Evolutionary conservation across 2,329 filamentous ascomycete genomes (phyloP), one percentile per base, ranked within the genome.

Genomic region (Didymella arachidicola): DNA sequence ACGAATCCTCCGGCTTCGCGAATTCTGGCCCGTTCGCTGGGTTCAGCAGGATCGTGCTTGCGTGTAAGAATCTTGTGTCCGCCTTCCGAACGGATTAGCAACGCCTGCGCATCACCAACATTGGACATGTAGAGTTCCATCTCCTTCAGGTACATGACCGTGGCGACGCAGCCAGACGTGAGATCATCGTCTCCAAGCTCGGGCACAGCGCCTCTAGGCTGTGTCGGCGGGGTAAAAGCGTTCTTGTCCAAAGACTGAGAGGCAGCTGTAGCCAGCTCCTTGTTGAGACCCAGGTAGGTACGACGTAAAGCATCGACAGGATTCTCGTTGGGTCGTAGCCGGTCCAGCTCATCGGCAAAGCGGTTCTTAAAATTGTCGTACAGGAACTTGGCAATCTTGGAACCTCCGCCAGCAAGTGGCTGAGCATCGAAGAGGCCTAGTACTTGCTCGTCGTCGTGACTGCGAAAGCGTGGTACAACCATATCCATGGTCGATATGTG

Each of bases 401-500:
- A 97, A 42, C 95, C 96, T 60, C 93, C 91, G 61, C 87, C 93
- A 2, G 92, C 91, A 57, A 96, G 83, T n/a, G 89, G 86, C 74
- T 97, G 92, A 3, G 95, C 95, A 73, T 99, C 96, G 72, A 99
- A 99, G 77, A 99, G 84, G n/a, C 94, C 95, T 44, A 99, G 80
- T 1, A 99, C 83, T 43, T 92, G 93, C 76, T 98, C 93, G 42
- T 92, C 89, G 66, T 98, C 93, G 51, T 90, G 91, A 16, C 93
- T 91, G 71, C 93, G 90, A 79, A 97, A 95, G 44, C 92, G 87
- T 11, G 95, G 95, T 29, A 98, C 91, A 19, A 99, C 92, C 79
- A 99, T 89, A 74, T 99, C 95, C 59, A 98, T 89, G 2, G 93
- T 97, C 5, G 95, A 98, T 50, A 99, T 80, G 75, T 99, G 95